A percentile compares a stretch with the other conserved stretches of the same genome.
Evolutionary conservation across 768 basidiomycete genomes (phyloP).

Genomic region (Amanita brunnescens): DNA sequence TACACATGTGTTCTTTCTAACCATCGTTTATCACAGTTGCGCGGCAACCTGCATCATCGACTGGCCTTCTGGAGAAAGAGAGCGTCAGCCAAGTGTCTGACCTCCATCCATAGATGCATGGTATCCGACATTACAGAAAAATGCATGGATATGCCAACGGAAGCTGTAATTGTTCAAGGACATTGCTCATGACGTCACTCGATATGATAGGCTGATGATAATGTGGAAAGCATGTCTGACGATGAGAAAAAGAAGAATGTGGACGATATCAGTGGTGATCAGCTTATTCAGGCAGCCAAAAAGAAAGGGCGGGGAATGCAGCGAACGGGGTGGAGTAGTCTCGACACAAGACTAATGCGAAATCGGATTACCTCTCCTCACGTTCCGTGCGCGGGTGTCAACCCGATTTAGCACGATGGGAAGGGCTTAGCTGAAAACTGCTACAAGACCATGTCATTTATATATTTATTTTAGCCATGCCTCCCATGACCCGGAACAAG

Average conservation of each 20-base stretch:
- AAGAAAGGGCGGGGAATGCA: slow-evolving; percentile 25
- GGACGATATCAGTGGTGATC: slow-evolving; percentile 26
- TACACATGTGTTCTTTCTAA: background rate
- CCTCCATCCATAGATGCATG: slow-evolving; percentile 72
- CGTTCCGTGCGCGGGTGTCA: too few relatives aligned
- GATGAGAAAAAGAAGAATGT: slow-evolving; percentile 31
- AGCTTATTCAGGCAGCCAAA: slow-evolving; percentile 30
- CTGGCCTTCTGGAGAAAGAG: slow-evolving; percentile 57
- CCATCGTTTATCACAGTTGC: slow-evolving; percentile 25
- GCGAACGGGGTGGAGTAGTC: too few relatives aligned
- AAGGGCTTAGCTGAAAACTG: too few relatives aligned
- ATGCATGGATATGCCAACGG: slow-evolving; percentile 96
- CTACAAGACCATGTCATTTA: too few relatives aligned
- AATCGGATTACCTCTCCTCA: too few relatives aligned
- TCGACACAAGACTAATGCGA: too few relatives aligned
- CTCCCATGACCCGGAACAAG: background rate
- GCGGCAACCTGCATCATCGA: slow-evolving; percentile 32
- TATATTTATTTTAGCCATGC: too few relatives aligned
- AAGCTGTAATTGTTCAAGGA: background rate
- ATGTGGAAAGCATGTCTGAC: slow-evolving; percentile 38
- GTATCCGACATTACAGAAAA: slow-evolving; percentile 86
- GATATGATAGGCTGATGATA: slow-evolving; percentile 33
- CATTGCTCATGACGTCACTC: background rate
- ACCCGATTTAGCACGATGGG: too few relatives aligned
- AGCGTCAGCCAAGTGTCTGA: slow-evolving; percentile 58